A percentile compares a stretch with the other conserved stretches of the same genome.
Evolutionary conservation across 768 basidiomycete species (phyloP).

Genomic region (Lentinula boryana): DNA sequence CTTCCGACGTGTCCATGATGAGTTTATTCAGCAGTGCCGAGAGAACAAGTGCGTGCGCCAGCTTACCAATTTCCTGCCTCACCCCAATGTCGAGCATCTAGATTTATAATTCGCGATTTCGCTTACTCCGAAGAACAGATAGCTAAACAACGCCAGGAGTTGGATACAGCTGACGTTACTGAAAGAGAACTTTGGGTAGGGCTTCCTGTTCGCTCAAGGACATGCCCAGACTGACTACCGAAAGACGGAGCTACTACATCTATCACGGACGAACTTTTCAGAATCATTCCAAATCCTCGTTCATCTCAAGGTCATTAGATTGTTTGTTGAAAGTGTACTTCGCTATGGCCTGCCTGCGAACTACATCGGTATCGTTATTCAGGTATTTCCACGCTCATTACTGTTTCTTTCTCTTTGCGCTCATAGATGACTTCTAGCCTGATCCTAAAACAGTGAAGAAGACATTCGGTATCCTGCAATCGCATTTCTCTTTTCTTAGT

Average conservation of each 20-base stretch:
- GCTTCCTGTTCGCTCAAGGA: neutral
- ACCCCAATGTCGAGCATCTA: slow-evolving; percentile 21
- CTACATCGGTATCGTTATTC: slow-evolving; percentile 76
- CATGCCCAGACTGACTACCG: neutral
- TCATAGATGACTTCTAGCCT: slow-evolving; percentile 45
- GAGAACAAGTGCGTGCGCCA: slow-evolving; percentile 75
- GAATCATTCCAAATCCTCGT: slow-evolving; percentile 93
- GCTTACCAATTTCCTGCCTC: neutral
- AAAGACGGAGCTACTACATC: slow-evolving; percentile 85
- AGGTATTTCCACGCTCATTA: slow-evolving; percentile 29
- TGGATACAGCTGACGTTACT: slow-evolving; percentile 71
- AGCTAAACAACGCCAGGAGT: slow-evolving; percentile 73
- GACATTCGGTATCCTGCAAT: slow-evolving; percentile 63
- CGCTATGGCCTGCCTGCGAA: slow-evolving; percentile 93
- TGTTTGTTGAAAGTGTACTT: slow-evolving; percentile 93
- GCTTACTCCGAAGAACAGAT: slow-evolving; percentile 79
- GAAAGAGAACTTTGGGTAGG: slow-evolving; percentile 96
- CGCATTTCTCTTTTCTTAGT: slow-evolving; percentile 76
- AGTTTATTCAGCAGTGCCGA: slow-evolving; percentile 89
- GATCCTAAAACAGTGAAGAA: slow-evolving; percentile 82
- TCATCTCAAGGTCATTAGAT: slow-evolving; percentile 85
- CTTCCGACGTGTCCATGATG: slow-evolving; percentile 88
- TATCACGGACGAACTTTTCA: slow-evolving; percentile 94
- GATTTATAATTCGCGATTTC: slow-evolving; percentile 95
- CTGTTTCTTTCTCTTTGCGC: neutral